phyloP scores from a whole-genome alignment of 1,139 yeast genomes.

The Geotrichum candidum region DNA sequence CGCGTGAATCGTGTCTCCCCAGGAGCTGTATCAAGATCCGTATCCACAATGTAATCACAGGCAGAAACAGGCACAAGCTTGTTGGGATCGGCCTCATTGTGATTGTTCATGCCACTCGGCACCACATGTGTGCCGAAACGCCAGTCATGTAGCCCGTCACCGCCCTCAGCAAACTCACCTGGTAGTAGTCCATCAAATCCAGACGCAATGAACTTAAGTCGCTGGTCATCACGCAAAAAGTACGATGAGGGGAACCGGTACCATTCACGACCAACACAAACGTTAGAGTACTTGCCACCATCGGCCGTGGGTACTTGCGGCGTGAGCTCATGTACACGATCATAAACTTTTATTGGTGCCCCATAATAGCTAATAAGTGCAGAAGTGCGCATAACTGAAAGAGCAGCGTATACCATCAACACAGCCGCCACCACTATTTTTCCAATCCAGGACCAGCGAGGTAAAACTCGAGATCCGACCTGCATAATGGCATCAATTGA shows the following conservation, averaged over 20 bases:
- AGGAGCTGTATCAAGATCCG: slow-evolving; percentile 26
- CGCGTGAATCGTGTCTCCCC: slow-evolving; percentile 22
- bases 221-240: slow-evolving; percentile 55
- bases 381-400: slow-evolving; percentile 30
- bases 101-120: slow-evolving; percentile 68
- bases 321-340: slow-evolving; percentile 1
- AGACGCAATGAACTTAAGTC: slow-evolving; percentile 63
- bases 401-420: slow-evolving; percentile 1
- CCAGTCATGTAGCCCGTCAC: background rate
- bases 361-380: slow-evolving; percentile 34
- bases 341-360: slow-evolving; percentile 36
- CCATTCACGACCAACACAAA: slow-evolving; percentile 94
- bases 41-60: slow-evolving; percentile 37
- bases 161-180: slow-evolving; percentile 64
- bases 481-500: slow-evolving; percentile 28
- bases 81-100: slow-evolving; percentile 42
- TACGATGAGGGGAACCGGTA: slow-evolving; percentile 86
- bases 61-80: slow-evolving; percentile 25
- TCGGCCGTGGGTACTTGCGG: slow-evolving; percentile 26
- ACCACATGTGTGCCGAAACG: slow-evolving; percentile 33
- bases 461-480: background rate
- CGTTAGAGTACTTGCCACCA: slow-evolving; percentile 40
- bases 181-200: slow-evolving; percentile 88
- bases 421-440: background rate
- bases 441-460: background rate